These are phyloP conservation scores for Calonectria pseudoturangicola DNA, from an alignment of 2,329 filamentous ascomycete species.

Conservation along the genomic window DNA sequence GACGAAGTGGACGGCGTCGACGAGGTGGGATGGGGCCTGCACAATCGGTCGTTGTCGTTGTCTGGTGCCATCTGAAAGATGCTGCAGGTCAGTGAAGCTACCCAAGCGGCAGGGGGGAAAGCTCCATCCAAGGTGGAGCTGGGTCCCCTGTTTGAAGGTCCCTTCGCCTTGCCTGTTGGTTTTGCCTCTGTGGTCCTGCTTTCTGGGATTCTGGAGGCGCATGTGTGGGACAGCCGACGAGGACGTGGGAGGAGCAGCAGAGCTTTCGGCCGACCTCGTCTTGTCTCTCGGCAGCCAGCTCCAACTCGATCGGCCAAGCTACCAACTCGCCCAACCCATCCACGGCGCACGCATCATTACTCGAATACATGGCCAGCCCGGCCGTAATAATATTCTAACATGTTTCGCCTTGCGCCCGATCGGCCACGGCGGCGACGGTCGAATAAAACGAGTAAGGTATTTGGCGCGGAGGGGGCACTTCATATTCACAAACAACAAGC, in stretches of 20 bases:
- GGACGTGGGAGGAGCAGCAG: slow-evolving; percentile 1
- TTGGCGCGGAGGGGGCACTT: slow-evolving; percentile 24
- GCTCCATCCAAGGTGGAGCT: slow-evolving; percentile 52
- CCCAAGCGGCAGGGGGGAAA: slow-evolving; percentile 51
- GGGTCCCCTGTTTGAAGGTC: slow-evolving; percentile 52
- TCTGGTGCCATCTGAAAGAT: slow-evolving; percentile 47
- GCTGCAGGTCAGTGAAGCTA: slow-evolving; percentile 52
- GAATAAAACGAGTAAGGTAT: slow-evolving; percentile 30
- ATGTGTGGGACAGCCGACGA: slow-evolving; percentile 17
- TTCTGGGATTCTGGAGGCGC: slow-evolving; percentile 25
- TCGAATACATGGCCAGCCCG: neutral
- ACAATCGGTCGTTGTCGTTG: slow-evolving; percentile 35
- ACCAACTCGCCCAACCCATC: slow-evolving; percentile 21
- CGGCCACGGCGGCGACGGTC: slow-evolving; percentile 19
- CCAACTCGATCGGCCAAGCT: neutral
- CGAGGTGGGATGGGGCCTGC: slow-evolving; percentile 35
- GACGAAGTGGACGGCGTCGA: slow-evolving; percentile 45
- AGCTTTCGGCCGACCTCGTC: slow-evolving; percentile 9
- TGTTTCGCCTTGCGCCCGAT: slow-evolving; percentile 25
- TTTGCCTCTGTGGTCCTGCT: slow-evolving; percentile 23
- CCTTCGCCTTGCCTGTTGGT: slow-evolving; percentile 42
- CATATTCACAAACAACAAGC: slow-evolving; percentile 24
- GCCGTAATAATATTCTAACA: slow-evolving; percentile 9
- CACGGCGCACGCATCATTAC: neutral
- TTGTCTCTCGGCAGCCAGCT: slow-evolving; percentile 9